Evolutionary conservation across 2,329 filamentous ascomycete genomes (phyloP).

Genomic region (Fusarium marasasianum): DNA sequence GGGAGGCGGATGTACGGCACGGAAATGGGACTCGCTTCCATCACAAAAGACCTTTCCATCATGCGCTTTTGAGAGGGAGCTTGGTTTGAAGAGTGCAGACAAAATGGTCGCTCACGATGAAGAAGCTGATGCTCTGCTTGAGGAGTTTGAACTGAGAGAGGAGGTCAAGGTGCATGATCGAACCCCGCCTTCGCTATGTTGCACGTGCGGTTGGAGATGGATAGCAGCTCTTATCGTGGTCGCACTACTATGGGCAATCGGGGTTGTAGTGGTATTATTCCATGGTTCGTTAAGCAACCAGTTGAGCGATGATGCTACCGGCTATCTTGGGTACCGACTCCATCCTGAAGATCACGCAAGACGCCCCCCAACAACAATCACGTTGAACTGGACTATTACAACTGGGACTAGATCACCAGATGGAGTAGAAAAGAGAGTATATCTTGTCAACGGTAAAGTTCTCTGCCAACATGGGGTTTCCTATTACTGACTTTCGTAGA

Average conservation of each 20-base stretch:
- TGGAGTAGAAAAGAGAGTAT: not conserved
- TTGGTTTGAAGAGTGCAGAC: not conserved
- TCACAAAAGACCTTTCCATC: not conserved
- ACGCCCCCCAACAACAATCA: not conserved
- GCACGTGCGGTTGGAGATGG: not conserved
- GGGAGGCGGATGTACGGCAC: constrained; percentile 1
- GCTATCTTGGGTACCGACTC: not conserved
- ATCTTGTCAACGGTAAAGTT: not conserved
- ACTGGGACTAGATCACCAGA: not conserved
- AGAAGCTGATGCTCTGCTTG: constrained; percentile 6
- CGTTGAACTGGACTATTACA: not conserved
- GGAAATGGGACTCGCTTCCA: not conserved
- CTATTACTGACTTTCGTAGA: not conserved
- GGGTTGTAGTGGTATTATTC: not conserved
- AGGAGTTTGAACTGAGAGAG: not conserved
- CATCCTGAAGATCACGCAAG: not conserved
- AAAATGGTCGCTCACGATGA: constrained; percentile 14
- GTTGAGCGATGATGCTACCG: rapidly evolving
- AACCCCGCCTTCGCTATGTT: rapidly evolving
- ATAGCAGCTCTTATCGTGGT: not conserved
- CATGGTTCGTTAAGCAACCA: rapidly evolving
- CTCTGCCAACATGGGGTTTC: rapidly evolving
- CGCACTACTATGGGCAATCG: not conserved
- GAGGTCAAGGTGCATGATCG: not conserved
- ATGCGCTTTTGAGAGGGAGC: not conserved